Base-by-base conservation (phyloP, 345 rosid genomes). In the Camelina sativa region DNA sequence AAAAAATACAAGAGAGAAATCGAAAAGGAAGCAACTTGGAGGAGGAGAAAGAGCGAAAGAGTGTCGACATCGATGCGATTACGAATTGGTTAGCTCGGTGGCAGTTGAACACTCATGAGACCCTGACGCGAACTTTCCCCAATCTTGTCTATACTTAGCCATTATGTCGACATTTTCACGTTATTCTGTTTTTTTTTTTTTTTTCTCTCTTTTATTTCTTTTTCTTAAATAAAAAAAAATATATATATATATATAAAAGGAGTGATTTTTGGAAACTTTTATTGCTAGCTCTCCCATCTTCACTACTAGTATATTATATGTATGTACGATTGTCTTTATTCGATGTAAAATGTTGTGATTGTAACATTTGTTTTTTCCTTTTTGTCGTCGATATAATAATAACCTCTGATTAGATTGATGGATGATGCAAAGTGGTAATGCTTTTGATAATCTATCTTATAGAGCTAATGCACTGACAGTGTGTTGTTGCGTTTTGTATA, bases 31-130 rank as follows among this genome's bases (percentile, higher is more conserved):
- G 37, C 62, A 60, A 67, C 34, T 53, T 22, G 75, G 25, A 11
- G 75, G 19, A n/a, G 75, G 25, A 23, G 40, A 56, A 35, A 32
- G 75, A 62, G 22, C 15, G 75, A 76, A 77, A 77, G 80, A 77
- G 67, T 71, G 80, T 71, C 80, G 80, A 77, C 80, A 77, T 77
- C 50, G 11, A 64, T 74, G 72, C 32, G 11, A n/a, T 30, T 8
- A 15, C 12, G 28, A 13, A 74, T 2, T 6, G 52, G 35, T 25
- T 48, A 34, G 61, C n/a, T 57, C 67, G 20, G 74, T 75, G 79
- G 38, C 79, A 7, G 12, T 54, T 60, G 1, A 17, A 11, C 46
- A 54, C 16, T 55, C 25, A 22, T 6, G 52, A 56, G 6, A 56
- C n/a, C 16, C 67, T 67, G 69, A 62, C 43, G 63, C 75, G 22